Evolutionary conservation across 768 basidiomycete genomes (phyloP).

Genomic region (Calocybe indica): DNA sequence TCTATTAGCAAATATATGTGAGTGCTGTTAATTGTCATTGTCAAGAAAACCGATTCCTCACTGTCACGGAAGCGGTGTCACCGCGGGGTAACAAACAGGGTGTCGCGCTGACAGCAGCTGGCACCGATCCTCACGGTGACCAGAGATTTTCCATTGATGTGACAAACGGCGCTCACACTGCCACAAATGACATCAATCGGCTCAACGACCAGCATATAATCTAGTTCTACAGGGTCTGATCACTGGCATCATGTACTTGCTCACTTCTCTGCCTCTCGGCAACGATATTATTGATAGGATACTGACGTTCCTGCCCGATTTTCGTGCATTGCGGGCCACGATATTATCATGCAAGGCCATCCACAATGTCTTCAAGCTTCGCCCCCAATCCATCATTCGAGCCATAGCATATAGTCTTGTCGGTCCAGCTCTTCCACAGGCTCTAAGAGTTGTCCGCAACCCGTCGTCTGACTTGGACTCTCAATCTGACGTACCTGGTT

Average conservation of each 20-base stretch:
- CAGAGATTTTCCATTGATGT: too few species aligned
- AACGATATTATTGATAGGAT: conserved; percentile 1
- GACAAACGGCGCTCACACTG: too few species aligned
- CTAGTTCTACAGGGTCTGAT: too few species aligned
- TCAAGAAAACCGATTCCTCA: too few species aligned
- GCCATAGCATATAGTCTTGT: neutral
- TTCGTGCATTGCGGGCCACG: neutral
- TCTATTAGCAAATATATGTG: too few species aligned
- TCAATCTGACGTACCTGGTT: neutral
- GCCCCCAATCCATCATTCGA: neutral
- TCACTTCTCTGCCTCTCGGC: neutral
- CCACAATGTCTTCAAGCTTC: neutral
- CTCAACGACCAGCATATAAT: too few species aligned
- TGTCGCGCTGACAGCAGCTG: too few species aligned
- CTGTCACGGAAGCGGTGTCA: too few species aligned
- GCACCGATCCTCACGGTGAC: too few species aligned
- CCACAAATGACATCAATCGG: too few species aligned
- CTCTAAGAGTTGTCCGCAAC: neutral
- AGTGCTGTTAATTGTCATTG: too few species aligned
- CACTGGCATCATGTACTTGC: neutral
- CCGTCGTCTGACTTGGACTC: neutral
- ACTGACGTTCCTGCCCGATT: neutral
- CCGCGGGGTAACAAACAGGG: too few species aligned
- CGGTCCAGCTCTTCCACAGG: neutral
- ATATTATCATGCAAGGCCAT: neutral